Evolutionary conservation across 2,329 filamentous ascomycete genomes (phyloP).

Genomic region (Ascomycota sp.): DNA sequence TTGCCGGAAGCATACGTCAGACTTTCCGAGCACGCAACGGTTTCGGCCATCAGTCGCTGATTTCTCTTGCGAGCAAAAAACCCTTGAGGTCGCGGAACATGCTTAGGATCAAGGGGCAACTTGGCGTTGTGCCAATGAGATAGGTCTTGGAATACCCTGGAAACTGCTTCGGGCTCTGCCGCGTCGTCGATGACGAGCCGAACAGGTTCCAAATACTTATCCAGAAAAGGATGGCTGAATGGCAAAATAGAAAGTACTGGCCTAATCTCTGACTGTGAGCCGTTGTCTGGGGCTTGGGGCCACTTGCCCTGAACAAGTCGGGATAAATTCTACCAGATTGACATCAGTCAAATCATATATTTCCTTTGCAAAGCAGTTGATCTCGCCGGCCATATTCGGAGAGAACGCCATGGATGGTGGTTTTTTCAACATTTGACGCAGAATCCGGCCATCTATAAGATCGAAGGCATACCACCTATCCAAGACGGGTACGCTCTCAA

Average conservation of each 20-base stretch:
- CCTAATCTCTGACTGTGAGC: neutral
- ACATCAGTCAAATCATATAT: neutral
- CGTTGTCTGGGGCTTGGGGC: neutral
- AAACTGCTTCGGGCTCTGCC: slow-evolving; percentile 5
- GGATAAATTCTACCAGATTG: neutral
- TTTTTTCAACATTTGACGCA: slow-evolving; percentile 5
- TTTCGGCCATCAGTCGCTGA: slow-evolving; percentile 47
- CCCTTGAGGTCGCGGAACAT: slow-evolving; percentile 2
- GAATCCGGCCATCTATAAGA: slow-evolving; percentile 12
- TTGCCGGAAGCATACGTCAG: slow-evolving; percentile 45
- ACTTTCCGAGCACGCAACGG: slow-evolving; percentile 47
- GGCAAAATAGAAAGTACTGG: slow-evolving; percentile 14
- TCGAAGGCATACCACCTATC: slow-evolving; percentile 11
- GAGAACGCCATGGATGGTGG: slow-evolving; percentile 1
- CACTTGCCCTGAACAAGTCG: neutral
- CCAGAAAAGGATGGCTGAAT: slow-evolving; percentile 25
- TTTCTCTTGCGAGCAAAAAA: slow-evolving; percentile 23
- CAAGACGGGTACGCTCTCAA: neutral
- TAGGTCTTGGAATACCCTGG: slow-evolving; percentile 24
- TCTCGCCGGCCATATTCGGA: neutral
- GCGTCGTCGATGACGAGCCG: slow-evolving; percentile 13
- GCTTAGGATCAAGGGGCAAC: slow-evolving; percentile 23
- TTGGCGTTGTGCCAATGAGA: slow-evolving; percentile 44
- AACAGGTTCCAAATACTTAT: slow-evolving; percentile 22
- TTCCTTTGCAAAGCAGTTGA: neutral